phyloP scores from a whole-genome alignment of 352 stramenopile genomes.

The Phytophthora colocasiae region DNA sequence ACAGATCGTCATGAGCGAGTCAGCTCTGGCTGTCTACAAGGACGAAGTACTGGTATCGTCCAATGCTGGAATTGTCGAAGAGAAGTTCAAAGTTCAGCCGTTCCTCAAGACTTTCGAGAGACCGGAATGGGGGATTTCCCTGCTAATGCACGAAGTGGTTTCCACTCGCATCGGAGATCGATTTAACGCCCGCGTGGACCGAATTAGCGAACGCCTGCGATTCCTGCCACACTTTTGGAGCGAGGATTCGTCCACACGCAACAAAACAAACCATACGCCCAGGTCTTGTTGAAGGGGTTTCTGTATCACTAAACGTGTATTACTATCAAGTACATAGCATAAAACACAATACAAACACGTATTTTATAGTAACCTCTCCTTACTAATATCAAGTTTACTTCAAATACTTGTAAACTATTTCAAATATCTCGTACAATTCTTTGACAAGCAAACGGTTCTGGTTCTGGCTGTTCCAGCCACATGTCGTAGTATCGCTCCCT shows the following conservation, averaged over 20 bases:
- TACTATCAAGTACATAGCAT: conserved; percentile 2
- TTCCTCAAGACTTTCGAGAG: conserved; percentile 43
- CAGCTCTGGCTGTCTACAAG: conserved; percentile 52
- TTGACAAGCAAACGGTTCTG: not conserved
- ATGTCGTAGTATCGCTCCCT: conserved; percentile 19
- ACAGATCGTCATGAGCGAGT: conserved; percentile 74
- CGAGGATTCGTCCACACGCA: conserved; percentile 29
- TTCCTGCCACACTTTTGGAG: conserved; percentile 37
- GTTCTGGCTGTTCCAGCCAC: not conserved
- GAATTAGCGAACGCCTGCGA: conserved; percentile 19
- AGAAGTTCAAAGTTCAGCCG: conserved; percentile 42
- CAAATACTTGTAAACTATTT: conserved; percentile 2
- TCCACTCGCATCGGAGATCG: conserved; percentile 49
- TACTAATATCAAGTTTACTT: not conserved
- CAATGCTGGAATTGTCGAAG: conserved; percentile 10
- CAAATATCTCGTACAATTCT: conserved; percentile 3
- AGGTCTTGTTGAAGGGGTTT: conserved; percentile 21
- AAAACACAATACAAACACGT: conserved; percentile 4
- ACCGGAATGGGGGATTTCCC: conserved; percentile 43
- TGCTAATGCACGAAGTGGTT: conserved; percentile 53
- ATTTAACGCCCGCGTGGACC: conserved; percentile 32
- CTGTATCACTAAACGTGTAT: conserved; percentile 16
- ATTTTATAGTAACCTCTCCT: not conserved
- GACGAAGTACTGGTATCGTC: conserved; percentile 38
- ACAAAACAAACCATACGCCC: conserved; percentile 12